Base-by-base conservation (phyloP, 2,329 filamentous ascomycete genomes). In the Aspergillus sp. region DNA sequence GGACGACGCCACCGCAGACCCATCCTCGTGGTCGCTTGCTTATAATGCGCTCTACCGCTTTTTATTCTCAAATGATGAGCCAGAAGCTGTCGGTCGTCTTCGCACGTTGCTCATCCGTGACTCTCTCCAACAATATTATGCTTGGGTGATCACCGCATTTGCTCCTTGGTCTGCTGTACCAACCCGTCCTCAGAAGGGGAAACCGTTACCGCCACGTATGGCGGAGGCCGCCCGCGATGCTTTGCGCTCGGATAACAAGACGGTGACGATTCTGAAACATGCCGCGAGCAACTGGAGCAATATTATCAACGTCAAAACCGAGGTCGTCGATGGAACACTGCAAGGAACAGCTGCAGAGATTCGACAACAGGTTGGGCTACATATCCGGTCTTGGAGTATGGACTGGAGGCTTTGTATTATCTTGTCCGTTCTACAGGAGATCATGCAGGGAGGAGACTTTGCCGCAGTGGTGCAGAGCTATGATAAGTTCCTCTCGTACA, bases 91-190 rank as follows among this genome's bases (percentile, higher is more conserved):
- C 6, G 55, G 63, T 33, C 64, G 59, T 25, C 56, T 77, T 23
- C 64, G 82, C 57, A 66, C 79, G 27, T 68, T 81, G 2, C 80
- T 96, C 1, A 74, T 92, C 9, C 81, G 81, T 14, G 84, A 86
- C 52, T 76, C 84, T 0, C 85, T 90, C 51, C 88, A 88, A 17
- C 70, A 75, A n/a, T 93, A 90, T 70, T 78, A 88, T 45, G 84
- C 88, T 6, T 97, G 93, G 92, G 78, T 90, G 17, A 81, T 96
- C 19, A 85, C 87, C 2, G 87, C 91, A 5, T 73, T 96, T 23
- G 82, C 85, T 14, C 93, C 93, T 0, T 97, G 91, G 87, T 77
- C 79, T 70, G 85, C 77, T 69, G 78, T 77, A 57, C 76, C 61
- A 68, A 60, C 69, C 59, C 71, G 75, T 47, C 59, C 73, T 53